These are phyloP conservation scores for Termitomyces sp. DNA, from an alignment of 768 basidiomycete species.

Conservation along the genomic window DNA sequence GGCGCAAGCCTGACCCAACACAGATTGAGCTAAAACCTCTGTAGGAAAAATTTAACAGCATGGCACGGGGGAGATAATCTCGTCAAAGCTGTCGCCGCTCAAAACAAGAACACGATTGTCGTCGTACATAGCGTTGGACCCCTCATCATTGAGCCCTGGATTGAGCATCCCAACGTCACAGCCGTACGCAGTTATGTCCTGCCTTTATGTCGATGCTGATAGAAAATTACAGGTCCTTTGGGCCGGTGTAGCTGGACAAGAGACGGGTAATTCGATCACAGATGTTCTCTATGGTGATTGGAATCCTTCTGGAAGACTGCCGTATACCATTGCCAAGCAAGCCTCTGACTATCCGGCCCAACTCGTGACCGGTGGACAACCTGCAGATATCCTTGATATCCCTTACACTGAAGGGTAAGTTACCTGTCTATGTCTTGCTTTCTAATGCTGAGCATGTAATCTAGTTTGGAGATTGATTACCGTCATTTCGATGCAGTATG, in stretches of 20 bases:
- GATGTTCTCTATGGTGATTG: constrained; percentile 68
- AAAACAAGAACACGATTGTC: constrained; percentile 70
- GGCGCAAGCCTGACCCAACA: background rate
- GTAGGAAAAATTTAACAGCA: constrained; percentile 61
- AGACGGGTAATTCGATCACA: constrained; percentile 64
- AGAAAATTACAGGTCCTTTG: constrained; percentile 40
- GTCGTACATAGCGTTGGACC: constrained; percentile 61
- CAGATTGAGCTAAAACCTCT: background rate
- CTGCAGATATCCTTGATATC: constrained; percentile 38
- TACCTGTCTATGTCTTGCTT: background rate
- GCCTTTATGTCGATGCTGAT: constrained; percentile 13
- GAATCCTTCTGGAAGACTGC: constrained; percentile 65
- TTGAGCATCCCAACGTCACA: constrained; percentile 67
- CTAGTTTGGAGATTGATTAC: constrained; percentile 63
- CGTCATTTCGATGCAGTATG: constrained; percentile 64
- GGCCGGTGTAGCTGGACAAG: constrained; percentile 65
- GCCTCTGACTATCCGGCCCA: constrained; percentile 53
- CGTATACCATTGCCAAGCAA: constrained; percentile 70
- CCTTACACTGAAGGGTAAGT: constrained; percentile 53
- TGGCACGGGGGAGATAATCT: constrained; percentile 73
- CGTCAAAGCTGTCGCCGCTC: constrained; percentile 59
- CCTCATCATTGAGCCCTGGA: constrained; percentile 59
- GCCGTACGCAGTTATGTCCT: constrained; percentile 40
- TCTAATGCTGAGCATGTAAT: background rate
- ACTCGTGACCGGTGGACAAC: constrained; percentile 30